These are phyloP conservation scores for Cokeromyces recurvatus DNA, from an alignment of 371 early-diverging fungal genomes.

Conservation along the genomic window DNA sequence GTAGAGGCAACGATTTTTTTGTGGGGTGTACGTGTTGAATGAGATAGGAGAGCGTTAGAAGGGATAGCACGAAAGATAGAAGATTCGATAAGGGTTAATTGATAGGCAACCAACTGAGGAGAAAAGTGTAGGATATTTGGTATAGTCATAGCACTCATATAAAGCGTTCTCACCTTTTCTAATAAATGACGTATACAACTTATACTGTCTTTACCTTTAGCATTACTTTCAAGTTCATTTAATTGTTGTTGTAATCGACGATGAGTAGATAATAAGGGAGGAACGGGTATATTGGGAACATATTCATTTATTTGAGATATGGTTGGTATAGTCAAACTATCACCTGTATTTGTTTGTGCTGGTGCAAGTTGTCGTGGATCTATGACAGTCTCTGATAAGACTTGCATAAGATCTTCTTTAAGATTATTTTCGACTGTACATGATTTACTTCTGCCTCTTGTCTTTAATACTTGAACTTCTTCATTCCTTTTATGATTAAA, in stretches of 20 bases:
- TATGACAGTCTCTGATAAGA: constrained; percentile 19
- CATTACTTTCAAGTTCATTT: constrained; percentile 7
- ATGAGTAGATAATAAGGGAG: constrained; percentile 40
- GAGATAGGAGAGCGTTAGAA: constrained; percentile 49
- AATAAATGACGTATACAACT: constrained; percentile 13
- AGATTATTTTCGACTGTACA: too few relatives aligned
- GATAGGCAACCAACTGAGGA: constrained; percentile 62
- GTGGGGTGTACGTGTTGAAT: constrained; percentile 61
- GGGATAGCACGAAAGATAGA: constrained; percentile 58
- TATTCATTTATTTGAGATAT: constrained; percentile 7
- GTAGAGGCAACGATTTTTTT: constrained; percentile 60
- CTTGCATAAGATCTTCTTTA: constrained; percentile 3
- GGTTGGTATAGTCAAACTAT: constrained; percentile 21
- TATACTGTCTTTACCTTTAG: not conserved
- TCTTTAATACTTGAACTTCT: too few relatives aligned
- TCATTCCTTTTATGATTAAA: too few relatives aligned
- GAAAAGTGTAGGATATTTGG: constrained; percentile 55
- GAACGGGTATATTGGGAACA: constrained; percentile 42
- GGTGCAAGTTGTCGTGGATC: constrained; percentile 24
- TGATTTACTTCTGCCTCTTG: too few relatives aligned
- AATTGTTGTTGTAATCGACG: constrained; percentile 21
- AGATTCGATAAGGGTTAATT: constrained; percentile 65
- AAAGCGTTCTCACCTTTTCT: constrained; percentile 40
- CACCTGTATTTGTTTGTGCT: constrained; percentile 25
- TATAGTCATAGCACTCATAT: constrained; percentile 47